Conservation (phyloP, 2,329 filamentous ascomycete species). For the Coniochaeta pulveracea region DNA sequence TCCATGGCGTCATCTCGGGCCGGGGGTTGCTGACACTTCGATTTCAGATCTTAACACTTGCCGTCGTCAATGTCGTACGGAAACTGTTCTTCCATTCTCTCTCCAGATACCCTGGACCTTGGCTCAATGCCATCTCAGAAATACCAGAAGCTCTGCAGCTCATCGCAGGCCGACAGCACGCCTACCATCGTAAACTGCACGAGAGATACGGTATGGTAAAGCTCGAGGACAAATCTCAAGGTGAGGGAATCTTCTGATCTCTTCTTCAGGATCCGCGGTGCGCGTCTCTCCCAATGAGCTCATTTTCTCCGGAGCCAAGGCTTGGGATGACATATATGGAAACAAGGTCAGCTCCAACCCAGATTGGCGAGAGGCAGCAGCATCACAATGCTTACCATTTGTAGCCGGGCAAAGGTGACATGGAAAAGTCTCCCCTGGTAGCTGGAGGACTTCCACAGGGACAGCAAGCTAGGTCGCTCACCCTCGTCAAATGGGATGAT, state of each 20-base stretch:
- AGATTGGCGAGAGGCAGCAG: neutral
- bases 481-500: conserved; percentile 6
- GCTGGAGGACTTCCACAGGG: conserved; percentile 12
- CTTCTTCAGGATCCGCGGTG: conserved; percentile 13
- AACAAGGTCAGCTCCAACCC: conserved; percentile 10
- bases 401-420: conserved; percentile 10
- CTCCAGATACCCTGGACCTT: conserved; percentile 14
- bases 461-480: conserved; percentile 4
- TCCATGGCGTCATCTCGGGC: neutral
- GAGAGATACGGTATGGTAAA: conserved; percentile 13
- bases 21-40: neutral
- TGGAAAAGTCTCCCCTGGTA: conserved; percentile 17
- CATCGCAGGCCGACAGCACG: conserved; percentile 14
- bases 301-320: conserved; percentile 15
- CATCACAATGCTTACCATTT: no score
- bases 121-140: conserved; percentile 13
- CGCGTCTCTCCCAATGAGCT: conserved; percentile 16
- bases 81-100: conserved; percentile 14
- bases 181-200: conserved; percentile 14
- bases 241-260: neutral
- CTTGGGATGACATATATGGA: conserved; percentile 18
- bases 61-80: neutral
- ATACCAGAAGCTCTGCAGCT: conserved; percentile 12
- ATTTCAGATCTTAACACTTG: neutral
- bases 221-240: neutral